These are phyloP conservation scores for Schizochytrium sp. DNA, from an alignment of 108 stramenopile genomes.

Conservation along the genomic window DNA sequence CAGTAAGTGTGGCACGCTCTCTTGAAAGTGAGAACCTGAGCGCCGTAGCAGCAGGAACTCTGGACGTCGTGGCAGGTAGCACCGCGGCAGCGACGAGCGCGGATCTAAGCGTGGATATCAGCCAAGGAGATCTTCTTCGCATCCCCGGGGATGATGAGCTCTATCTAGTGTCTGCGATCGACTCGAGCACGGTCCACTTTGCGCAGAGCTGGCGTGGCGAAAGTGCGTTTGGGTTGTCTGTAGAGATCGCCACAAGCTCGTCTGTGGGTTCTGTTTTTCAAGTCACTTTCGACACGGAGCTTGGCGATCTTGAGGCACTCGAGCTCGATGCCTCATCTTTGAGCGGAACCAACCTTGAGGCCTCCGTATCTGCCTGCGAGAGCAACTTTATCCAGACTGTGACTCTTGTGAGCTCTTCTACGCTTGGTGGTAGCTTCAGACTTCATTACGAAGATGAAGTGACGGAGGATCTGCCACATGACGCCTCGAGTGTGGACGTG, in stretches of 20 bases:
- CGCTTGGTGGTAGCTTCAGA: slow-evolving; percentile 14
- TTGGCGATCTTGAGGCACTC: neutral
- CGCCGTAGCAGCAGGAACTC: neutral
- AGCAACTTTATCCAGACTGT: slow-evolving; percentile 3
- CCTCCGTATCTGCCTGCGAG: neutral
- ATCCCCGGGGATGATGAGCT: neutral
- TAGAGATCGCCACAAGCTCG: neutral
- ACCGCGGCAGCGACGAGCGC: neutral
- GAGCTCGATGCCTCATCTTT: neutral
- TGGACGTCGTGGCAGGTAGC: neutral
- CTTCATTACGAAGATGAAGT: neutral
- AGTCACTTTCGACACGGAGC: neutral
- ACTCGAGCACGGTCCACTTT: neutral
- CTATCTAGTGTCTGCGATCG: neutral
- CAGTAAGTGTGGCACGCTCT: neutral
- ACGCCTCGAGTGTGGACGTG: slow-evolving; percentile 8
- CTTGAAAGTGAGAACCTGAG: neutral
- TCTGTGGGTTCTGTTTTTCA: neutral
- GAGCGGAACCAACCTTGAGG: neutral
- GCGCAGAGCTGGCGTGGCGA: neutral
- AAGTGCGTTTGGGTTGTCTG: neutral
- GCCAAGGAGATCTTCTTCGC: neutral
- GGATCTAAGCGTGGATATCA: neutral
- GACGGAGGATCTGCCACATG: slow-evolving; percentile 1
- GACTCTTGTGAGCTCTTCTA: too few relatives aligned